phyloP scores from a whole-genome alignment of 257 asterid genomes.

The Asclepias syriaca region DNA sequence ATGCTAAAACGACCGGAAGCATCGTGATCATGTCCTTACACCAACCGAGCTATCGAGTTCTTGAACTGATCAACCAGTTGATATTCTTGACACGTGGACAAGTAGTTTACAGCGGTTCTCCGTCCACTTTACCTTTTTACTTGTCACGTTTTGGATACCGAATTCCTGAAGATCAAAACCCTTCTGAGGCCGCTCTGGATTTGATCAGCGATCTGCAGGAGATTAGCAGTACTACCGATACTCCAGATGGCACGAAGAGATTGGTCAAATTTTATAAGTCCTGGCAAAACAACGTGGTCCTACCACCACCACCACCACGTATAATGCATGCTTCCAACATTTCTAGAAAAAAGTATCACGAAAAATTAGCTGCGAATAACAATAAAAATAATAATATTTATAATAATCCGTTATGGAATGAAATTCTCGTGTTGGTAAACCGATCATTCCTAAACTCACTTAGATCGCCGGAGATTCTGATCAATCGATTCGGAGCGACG shows the following conservation, averaged over 20 bases:
- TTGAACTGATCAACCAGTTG: constrained; percentile 52
- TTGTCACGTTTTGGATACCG: constrained; percentile 75
- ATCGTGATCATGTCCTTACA: constrained; percentile 78
- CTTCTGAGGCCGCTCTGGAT: constrained; percentile 65
- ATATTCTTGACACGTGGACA: constrained; percentile 64
- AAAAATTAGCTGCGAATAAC: no score
- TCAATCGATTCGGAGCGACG: constrained; percentile 47
- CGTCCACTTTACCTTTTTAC: constrained; percentile 41
- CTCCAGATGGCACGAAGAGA: constrained; percentile 56
- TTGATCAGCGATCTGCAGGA: constrained; percentile 57
- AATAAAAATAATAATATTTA: neutral
- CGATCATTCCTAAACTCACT: constrained; percentile 50
- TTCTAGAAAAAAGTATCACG: constrained; percentile 16
- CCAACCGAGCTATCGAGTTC: constrained; percentile 70
- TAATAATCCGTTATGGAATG: constrained; percentile 66
- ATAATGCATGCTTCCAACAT: constrained; percentile 39
- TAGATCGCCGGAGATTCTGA: constrained; percentile 64
- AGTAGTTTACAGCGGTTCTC: constrained; percentile 70
- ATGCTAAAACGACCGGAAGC: constrained; percentile 79
- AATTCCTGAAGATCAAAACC: constrained; percentile 58
- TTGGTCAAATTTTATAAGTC: constrained; percentile 56
- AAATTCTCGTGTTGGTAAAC: constrained; percentile 41
- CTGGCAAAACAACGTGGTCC: constrained; percentile 33
- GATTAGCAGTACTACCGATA: constrained; percentile 13
- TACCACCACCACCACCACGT: neutral